A percentile compares a stretch with the other conserved stretches of the same genome.
Conservation (phyloP, 2,329 filamentous ascomycete species). For the Fusarium agapanthi region DNA sequence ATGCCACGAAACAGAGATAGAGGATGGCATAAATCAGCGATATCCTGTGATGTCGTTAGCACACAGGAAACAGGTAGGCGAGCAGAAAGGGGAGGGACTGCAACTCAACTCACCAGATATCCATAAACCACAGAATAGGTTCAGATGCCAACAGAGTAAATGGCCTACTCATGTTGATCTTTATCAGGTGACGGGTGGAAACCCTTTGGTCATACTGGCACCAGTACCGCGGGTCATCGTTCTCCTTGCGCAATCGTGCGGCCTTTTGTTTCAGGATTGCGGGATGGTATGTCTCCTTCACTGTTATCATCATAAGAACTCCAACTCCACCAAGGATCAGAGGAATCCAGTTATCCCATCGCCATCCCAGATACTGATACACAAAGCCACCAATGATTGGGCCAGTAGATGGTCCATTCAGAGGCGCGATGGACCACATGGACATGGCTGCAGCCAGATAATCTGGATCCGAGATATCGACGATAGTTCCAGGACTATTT, state of each 20-base stretch:
- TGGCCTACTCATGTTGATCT: conserved; percentile 78
- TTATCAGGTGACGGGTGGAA: conserved; percentile 72
- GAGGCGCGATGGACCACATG: conserved; percentile 83
- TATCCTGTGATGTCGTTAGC: conserved; percentile 59
- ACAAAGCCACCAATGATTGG: conserved; percentile 75
- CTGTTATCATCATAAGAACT: conserved; percentile 64
- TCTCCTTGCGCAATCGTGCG: conserved; percentile 70
- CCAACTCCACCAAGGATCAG: conserved; percentile 75
- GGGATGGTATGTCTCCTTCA: conserved; percentile 82
- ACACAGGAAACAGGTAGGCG: background rate
- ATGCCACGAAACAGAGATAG: conserved; percentile 90
- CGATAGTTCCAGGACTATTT: conserved; percentile 83
- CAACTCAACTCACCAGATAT: conserved; percentile 61
- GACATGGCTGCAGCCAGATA: conserved; percentile 84
- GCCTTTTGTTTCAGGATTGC: conserved; percentile 74
- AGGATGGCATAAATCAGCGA: conserved; percentile 87
- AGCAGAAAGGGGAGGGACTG: background rate
- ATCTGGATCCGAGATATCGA: conserved; percentile 84
- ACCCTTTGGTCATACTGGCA: conserved; percentile 79
- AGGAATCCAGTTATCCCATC: conserved; percentile 86
- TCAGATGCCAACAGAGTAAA: conserved; percentile 82
- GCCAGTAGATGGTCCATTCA: conserved; percentile 72
- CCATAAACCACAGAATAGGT: conserved; percentile 80
- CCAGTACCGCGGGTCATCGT: conserved; percentile 77
- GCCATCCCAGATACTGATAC: conserved; percentile 79